phyloP scores from a whole-genome alignment of 257 asterid species.

The Solanum virginianum region DNA sequence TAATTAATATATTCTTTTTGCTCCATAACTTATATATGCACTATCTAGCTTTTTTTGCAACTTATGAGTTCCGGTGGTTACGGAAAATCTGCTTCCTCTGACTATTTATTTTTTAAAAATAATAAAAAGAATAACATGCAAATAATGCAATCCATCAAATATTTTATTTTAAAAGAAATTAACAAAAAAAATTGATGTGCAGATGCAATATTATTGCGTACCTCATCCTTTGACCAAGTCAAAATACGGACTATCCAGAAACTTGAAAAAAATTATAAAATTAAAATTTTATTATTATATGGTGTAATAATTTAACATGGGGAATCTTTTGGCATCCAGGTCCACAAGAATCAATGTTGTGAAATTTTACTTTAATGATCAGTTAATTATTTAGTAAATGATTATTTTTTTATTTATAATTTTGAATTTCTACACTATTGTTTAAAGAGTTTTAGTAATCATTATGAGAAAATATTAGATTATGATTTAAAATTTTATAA shows the following conservation, averaged over 20 bases:
- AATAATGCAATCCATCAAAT: not conserved
- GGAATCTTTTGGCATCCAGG: conserved; percentile 11
- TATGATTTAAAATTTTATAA: not conserved
- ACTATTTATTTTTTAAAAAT: not conserved
- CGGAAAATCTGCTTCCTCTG: not conserved
- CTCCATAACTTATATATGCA: not conserved
- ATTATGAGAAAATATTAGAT: not conserved
- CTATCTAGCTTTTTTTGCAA: not conserved
- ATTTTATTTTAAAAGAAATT: not conserved
- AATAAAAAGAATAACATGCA: not conserved
- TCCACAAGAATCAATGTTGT: not conserved
- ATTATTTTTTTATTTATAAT: not conserved
- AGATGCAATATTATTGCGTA: not conserved
- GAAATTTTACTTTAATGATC: not conserved
- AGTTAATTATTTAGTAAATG: not conserved
- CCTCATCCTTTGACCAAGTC: conserved; percentile 8
- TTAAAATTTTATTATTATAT: not conserved
- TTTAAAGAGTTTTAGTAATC: no score
- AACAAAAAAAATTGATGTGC: not conserved
- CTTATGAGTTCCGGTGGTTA: not conserved
- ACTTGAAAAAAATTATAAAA: not conserved
- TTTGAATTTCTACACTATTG: not conserved
- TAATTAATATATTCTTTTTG: not conserved
- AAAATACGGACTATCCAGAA: not conserved
- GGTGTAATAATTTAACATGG: not conserved